phyloP scores from a whole-genome alignment of 176 grass and related monocot genomes.

The Ananas comosus region DNA sequence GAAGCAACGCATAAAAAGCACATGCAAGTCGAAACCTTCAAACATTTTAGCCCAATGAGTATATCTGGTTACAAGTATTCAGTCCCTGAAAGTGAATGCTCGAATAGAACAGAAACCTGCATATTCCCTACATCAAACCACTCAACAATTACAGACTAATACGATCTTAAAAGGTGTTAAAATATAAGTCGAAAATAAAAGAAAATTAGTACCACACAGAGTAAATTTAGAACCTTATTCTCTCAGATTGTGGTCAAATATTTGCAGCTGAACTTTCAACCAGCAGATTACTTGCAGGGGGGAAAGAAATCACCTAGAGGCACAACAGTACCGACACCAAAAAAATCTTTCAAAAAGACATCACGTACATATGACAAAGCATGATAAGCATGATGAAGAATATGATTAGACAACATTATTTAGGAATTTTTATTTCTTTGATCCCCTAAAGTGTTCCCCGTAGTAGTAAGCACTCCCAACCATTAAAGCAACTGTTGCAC shows the following conservation, averaged over 20 bases:
- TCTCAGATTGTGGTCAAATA: not conserved
- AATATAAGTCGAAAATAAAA: not conserved
- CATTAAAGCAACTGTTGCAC: constrained; percentile 86
- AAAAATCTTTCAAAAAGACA: not conserved
- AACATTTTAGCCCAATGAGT: no score
- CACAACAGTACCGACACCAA: not conserved
- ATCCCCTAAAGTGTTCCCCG: constrained; percentile 55
- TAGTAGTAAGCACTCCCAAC: constrained; percentile 82
- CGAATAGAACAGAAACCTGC: no score
- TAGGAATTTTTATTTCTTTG: constrained; percentile 21
- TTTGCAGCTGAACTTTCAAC: not conserved
- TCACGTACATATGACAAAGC: not conserved
- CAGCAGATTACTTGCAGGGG: not conserved
- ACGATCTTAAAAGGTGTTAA: no score
- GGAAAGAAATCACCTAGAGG: not conserved
- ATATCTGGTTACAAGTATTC: no score
- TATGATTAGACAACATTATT: constrained; percentile 14
- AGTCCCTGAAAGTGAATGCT: no score
- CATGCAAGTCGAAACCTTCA: no score
- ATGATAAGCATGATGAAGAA: not conserved
- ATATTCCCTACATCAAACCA: no score
- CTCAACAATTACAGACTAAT: no score
- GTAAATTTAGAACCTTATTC: not conserved
- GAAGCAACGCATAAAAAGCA: no score
- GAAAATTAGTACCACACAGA: not conserved